Evolutionary conservation across 2,329 filamentous ascomycete genomes (phyloP).

Genomic region (Davidsoniella neocaledoniae): DNA sequence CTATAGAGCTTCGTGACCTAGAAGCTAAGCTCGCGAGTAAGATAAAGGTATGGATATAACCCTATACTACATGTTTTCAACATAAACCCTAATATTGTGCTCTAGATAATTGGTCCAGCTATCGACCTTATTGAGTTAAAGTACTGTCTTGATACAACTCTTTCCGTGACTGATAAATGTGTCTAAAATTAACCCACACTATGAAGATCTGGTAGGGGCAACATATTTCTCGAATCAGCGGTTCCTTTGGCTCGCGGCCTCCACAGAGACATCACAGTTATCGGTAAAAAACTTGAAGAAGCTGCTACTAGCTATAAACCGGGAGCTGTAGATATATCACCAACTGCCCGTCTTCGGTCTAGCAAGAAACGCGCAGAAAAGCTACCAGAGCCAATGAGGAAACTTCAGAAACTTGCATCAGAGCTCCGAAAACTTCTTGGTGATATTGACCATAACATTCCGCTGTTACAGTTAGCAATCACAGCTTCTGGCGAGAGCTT

Average conservation of each 20-base stretch:
- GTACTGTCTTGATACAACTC: constrained; percentile 26
- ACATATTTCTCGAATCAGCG: constrained; percentile 59
- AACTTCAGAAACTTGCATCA: constrained; percentile 46
- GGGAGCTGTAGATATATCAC: background rate
- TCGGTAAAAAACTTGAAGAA: constrained; percentile 58
- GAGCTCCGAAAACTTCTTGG: constrained; percentile 61
- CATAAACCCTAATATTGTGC: background rate
- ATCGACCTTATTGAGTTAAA: constrained; percentile 89
- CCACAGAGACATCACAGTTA: constrained; percentile 62
- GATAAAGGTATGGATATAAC: constrained; percentile 33
- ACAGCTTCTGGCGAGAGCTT: constrained; percentile 82
- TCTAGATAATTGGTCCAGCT: constrained; percentile 67
- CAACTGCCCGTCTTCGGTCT: background rate
- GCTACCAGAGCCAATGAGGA: constrained; percentile 13
- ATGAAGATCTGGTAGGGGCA: constrained; percentile 33
- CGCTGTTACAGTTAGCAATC: constrained; percentile 82
- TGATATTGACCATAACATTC: constrained; percentile 80
- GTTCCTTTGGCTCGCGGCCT: constrained; percentile 68
- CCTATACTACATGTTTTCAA: background rate
- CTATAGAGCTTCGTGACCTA: constrained; percentile 50
- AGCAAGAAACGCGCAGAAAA: constrained; percentile 30
- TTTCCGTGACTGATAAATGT: background rate
- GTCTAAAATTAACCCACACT: background rate
- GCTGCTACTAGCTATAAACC: constrained; percentile 35
- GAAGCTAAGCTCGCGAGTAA: constrained; percentile 68